These are phyloP conservation scores for Lactarius deliciosus DNA, from an alignment of 768 basidiomycete genomes.

Conservation along the genomic window DNA sequence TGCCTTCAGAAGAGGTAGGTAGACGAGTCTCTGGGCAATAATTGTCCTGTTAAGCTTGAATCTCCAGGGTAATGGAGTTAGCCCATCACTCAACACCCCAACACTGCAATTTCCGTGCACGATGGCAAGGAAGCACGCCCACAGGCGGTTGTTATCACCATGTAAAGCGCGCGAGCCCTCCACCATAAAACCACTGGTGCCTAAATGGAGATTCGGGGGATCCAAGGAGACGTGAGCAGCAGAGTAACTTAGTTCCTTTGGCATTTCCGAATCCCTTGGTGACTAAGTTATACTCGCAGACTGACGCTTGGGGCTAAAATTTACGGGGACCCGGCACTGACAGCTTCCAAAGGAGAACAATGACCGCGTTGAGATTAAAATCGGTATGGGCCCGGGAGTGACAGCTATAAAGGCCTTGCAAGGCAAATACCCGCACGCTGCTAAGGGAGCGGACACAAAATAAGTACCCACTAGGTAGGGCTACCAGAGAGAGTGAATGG, in stretches of 20 bases:
- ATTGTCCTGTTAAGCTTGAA: not conserved
- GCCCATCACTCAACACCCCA: not conserved
- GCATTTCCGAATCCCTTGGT: not conserved
- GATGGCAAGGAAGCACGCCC: not conserved
- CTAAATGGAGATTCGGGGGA: constrained; percentile 14
- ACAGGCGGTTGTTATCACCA: constrained; percentile 2
- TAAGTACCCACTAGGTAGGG: not conserved
- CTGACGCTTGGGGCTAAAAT: not conserved
- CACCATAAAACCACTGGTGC: constrained; percentile 1
- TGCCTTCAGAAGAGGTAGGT: not conserved
- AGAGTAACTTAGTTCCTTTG: not conserved
- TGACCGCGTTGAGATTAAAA: not conserved
- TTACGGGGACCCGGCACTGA: not conserved
- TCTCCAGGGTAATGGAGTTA: not conserved
- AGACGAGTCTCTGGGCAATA: not conserved
- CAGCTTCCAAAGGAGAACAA: not conserved
- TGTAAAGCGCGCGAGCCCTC: not conserved
- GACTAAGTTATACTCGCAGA: constrained; percentile 2
- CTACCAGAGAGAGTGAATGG: not conserved
- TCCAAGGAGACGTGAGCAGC: not conserved
- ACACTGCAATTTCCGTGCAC: not conserved
- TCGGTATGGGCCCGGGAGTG: not conserved
- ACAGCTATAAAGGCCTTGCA: not conserved
- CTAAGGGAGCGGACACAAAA: not conserved
- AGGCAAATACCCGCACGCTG: not conserved